Evolutionary conservation across 2,329 filamentous ascomycete species (phyloP), one percentile per base, ranked within the genome.

Genomic region (Triangularia verruculosa): DNA sequence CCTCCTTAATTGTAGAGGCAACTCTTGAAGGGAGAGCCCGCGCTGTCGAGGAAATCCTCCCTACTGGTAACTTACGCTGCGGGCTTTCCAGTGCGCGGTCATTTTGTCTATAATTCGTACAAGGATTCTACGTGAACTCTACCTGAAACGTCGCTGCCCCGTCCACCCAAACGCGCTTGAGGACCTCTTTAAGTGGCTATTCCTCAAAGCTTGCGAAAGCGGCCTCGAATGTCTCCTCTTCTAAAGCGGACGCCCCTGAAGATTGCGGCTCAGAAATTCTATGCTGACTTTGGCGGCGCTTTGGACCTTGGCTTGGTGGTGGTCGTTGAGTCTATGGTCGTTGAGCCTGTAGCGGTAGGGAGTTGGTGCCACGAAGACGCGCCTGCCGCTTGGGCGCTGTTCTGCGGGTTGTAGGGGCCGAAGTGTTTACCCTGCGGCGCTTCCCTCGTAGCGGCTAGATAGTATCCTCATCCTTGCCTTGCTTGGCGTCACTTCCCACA

Each of bases 371-470:
- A 53, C 34, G 39, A 3, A 57, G 57, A 61, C 28, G 58, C 60
- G 55, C 22, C 61, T 65, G 65, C 59, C 59, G 32, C 61, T 52
- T 60, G 52, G 55, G 58, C 17, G 52, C 61, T 58, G 61, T 66
- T 58, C 52, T 60, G 39, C 43, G 39, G 60, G 25, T 59, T 61
- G 32, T 63, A 59, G 47, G 55, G 61, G 55, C 61, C 25, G 55
- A 66, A 59, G 59, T 61, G 32, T 59, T 58, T 64, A 64, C 57
- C 63, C 24, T 67, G 51, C 57, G 54, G 54, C 66, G 59, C 62
- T 67, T 67, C 24, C 56, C 28, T 66, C 22, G 63, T 63, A 39
- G 64, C 57, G 51, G 62, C 60, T 20, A 55, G 56, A 66, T 27
- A 32, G 39, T 15, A 66, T 64, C 61, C 34, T 56, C 32, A 64